These are phyloP conservation scores for Amphirosellinia nigrospora DNA, from an alignment of 495 filamentous ascomycete species.

Conservation along the genomic window DNA sequence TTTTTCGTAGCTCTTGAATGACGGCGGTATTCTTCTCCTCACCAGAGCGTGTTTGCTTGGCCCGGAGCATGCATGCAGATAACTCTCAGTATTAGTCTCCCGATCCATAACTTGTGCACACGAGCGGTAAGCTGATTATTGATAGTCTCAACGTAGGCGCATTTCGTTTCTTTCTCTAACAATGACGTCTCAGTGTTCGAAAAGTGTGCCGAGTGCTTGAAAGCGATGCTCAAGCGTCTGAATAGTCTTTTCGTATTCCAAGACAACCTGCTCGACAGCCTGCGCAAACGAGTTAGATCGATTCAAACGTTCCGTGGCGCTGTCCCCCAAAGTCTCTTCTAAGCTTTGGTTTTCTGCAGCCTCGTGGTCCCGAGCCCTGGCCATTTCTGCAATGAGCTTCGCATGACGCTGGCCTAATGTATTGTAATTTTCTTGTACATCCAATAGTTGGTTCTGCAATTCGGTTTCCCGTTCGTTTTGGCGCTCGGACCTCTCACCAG, in stretches of 20 bases:
- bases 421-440: conserved; percentile 93
- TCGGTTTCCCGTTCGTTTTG: conserved; percentile 86
- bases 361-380: conserved; percentile 77
- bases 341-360: conserved; percentile 54
- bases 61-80: conserved; percentile 90
- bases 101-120: conserved; percentile 90
- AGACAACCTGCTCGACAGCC: conserved; percentile 91
- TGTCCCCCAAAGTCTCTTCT: conserved; percentile 70
- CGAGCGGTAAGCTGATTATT: conserved; percentile 87
- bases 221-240: conserved; percentile 91
- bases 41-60: conserved; percentile 84
- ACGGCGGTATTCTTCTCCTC: conserved; percentile 91
- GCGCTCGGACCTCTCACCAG: conserved; percentile 78
- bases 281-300: conserved; percentile 93
- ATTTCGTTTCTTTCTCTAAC: conserved; percentile 91
- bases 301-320: conserved; percentile 86
- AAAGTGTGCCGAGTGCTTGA: conserved; percentile 87
- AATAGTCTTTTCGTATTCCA: conserved; percentile 99
- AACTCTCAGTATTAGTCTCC: conserved; percentile 86
- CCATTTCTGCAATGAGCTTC: conserved; percentile 92
- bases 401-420: conserved; percentile 90
- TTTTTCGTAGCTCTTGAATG: conserved; percentile 86
- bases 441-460: conserved; percentile 91
- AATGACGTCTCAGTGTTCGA: conserved; percentile 83
- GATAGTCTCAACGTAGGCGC: conserved; percentile 88